Percentiles rank a stretch among this genome's conserved stretches.
These are phyloP conservation scores for Caloboletus inedulis DNA, from an alignment of 1,284 basidiomycete species.

Conservation along the genomic window DNA sequence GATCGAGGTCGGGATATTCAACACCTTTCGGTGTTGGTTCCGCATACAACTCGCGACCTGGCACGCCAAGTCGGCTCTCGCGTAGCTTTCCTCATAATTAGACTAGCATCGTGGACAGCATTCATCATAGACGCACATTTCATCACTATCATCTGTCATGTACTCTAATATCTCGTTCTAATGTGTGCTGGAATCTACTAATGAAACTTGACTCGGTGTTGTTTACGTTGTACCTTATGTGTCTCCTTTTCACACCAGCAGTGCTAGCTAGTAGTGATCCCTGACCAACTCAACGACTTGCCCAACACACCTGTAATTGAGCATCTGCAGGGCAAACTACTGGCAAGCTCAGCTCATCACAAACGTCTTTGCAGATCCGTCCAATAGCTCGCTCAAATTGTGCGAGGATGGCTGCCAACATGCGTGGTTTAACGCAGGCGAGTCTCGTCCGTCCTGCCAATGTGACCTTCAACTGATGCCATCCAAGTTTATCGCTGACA, in stretches of 20 bases:
- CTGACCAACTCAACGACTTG: neutral
- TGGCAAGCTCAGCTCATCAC: neutral
- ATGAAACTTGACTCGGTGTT: neutral
- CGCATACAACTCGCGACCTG: conserved; percentile 56
- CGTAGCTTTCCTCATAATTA: conserved; percentile 27
- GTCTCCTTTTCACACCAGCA: conserved; percentile 6
- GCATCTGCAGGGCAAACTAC: neutral
- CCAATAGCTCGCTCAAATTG: neutral
- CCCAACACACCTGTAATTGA: neutral
- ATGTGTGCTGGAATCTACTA: conserved; percentile 17
- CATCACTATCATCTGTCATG: conserved; percentile 6
- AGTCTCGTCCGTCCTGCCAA: conserved; percentile 20
- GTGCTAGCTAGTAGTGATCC: neutral
- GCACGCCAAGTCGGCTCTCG: conserved; percentile 57
- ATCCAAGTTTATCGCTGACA: conserved; percentile 92
- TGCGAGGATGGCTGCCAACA: conserved; percentile 73
- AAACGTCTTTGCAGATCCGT: neutral
- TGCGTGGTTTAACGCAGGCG: conserved; percentile 90
- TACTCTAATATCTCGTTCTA: conserved; percentile 23
- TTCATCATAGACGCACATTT: conserved; percentile 11
- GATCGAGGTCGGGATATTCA: conserved; percentile 49
- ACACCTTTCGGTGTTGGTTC: conserved; percentile 50
- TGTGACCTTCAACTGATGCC: conserved; percentile 7
- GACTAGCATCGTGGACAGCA: conserved; percentile 5
- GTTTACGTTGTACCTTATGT: neutral